Conservation (phyloP, 345 rosid genomes). For the Syzygium grande region DNA sequence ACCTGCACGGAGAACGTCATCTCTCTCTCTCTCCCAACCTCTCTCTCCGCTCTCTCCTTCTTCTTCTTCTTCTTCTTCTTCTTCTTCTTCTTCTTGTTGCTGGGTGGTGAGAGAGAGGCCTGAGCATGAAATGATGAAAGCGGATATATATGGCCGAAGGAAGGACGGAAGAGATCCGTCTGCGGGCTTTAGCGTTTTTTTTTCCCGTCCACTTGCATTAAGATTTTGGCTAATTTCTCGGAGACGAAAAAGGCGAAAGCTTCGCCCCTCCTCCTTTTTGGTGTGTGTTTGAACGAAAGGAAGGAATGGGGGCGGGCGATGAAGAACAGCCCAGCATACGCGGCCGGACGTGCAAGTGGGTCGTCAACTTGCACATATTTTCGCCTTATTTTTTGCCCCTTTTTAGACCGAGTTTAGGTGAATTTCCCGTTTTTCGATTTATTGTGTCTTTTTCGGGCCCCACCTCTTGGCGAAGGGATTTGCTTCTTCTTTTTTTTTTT, state of each 20-base stretch:
- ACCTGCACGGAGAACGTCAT: constrained; percentile 66
- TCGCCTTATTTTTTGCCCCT: background rate
- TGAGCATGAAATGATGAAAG: background rate
- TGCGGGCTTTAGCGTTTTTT: background rate
- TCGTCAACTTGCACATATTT: constrained; percentile 6
- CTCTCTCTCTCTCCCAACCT: background rate
- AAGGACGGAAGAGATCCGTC: background rate
- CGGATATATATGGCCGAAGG: background rate
- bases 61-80: background rate
- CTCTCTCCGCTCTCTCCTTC: background rate
- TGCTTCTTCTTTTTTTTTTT: background rate
- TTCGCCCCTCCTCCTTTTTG: background rate
- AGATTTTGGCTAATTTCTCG: constrained; percentile 19
- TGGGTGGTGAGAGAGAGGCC: background rate
- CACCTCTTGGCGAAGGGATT: background rate
- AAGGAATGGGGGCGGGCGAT: background rate
- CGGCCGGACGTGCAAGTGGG: constrained; percentile 11
- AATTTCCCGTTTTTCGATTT: background rate
- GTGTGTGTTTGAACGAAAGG: background rate
- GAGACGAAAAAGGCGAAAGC: background rate
- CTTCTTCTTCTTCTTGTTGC: background rate
- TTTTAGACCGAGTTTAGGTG: background rate
- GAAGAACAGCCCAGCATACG: constrained; percentile 22
- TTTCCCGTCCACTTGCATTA: constrained; percentile 32
- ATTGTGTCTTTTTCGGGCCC: background rate